Percentiles rank a stretch among this genome's conserved stretches.
These are phyloP conservation scores for Byssochlamys sp. DNA, from an alignment of 2,329 filamentous ascomycete species.

Conservation along the genomic window DNA sequence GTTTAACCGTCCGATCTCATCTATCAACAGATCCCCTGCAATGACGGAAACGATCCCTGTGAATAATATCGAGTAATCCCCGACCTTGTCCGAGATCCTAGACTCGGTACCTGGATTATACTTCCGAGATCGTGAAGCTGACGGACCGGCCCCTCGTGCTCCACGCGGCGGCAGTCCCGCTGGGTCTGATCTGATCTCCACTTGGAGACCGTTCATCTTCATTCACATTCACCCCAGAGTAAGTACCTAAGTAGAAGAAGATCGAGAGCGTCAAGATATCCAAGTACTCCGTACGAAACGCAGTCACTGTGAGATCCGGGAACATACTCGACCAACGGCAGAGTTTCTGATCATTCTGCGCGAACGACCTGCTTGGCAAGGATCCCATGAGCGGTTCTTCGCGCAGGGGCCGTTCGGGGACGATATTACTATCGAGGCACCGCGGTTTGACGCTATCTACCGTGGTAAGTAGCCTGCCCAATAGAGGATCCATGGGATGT, in stretches of 20 bases:
- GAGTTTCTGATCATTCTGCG: background rate
- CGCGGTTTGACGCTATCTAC: background rate
- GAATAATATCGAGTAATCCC: background rate
- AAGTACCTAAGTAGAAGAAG: too few species aligned
- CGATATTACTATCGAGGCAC: background rate
- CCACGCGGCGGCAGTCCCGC: background rate
- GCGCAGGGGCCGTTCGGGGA: background rate
- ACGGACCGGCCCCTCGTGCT: background rate
- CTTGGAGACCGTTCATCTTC: background rate
- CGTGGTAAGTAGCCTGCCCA: background rate
- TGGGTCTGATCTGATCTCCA: background rate
- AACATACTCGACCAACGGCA: background rate
- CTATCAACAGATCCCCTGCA: background rate
- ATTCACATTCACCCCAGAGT: too few species aligned
- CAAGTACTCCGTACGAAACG: too few species aligned
- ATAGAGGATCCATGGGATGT: background rate
- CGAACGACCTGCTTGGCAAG: background rate
- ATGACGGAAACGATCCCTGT: background rate
- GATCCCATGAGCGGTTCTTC: background rate
- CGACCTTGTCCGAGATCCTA: background rate
- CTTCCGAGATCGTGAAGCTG: background rate
- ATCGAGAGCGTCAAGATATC: too few species aligned
- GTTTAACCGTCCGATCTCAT: background rate
- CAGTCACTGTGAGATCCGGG: too few species aligned
- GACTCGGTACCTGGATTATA: background rate